Percentiles rank a stretch among this genome's conserved stretches.
Conservation (phyloP, 108 stramenopile genomes). For the Nannochloropsis oceanica region DNA sequence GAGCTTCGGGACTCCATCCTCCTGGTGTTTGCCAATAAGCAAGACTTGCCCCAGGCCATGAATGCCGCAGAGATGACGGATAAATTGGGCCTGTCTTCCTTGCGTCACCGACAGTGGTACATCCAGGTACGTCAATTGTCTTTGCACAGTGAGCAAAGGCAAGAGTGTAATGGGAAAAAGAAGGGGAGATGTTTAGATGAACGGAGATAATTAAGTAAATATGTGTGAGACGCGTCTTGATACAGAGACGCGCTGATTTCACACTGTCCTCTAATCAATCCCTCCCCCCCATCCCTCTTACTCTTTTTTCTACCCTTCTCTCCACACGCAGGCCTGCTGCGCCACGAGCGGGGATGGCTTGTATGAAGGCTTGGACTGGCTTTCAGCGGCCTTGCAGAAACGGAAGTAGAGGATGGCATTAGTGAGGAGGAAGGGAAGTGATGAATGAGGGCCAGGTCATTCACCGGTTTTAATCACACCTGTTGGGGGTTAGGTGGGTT, state of each 20-base stretch:
- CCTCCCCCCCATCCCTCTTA: no score
- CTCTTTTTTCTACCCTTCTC: not conserved
- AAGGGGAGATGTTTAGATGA: not conserved
- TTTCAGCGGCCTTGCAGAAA: constrained; percentile 75
- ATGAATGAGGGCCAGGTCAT: no score
- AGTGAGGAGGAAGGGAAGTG: not conserved
- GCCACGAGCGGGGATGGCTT: constrained; percentile 92
- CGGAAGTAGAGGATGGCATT: constrained; percentile 38
- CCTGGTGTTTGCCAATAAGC: constrained; percentile 94
- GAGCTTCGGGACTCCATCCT: constrained; percentile 81
- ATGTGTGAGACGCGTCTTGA: no score
- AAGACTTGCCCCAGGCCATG: constrained; percentile 93
- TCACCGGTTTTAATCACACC: no score
- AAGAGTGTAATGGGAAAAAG: not conserved
- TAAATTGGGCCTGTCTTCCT: constrained; percentile 73
- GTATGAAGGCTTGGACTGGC: constrained; percentile 94
- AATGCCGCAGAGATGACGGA: constrained; percentile 82
- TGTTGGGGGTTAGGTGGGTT: no score
- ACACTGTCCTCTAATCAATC: no score
- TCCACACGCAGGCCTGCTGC: constrained; percentile 50
- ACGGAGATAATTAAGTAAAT: no score
- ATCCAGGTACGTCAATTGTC: constrained; percentile 55
- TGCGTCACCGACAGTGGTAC: constrained; percentile 91
- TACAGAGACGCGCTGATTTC: no score
- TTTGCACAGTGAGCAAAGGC: not conserved